Evolutionary conservation across 2,329 filamentous ascomycete genomes (phyloP), one percentile per base, ranked within the genome.

Genomic region (Ustulina deusta): DNA sequence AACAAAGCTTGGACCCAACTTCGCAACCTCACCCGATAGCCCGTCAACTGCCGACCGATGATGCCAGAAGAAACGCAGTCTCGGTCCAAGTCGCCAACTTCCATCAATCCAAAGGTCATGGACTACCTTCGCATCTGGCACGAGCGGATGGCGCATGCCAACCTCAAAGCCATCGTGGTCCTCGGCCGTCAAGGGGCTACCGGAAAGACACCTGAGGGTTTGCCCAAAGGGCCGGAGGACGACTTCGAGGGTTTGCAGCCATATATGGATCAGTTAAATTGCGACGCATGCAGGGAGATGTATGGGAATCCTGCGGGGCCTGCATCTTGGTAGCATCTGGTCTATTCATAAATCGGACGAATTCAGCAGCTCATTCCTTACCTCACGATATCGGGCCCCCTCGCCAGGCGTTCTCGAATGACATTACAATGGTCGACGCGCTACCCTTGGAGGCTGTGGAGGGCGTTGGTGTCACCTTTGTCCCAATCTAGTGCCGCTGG

Each of bases 91-190:
- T 15, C 55, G 25, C 9, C 22, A n/a, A 11, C 20, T 22, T n/a
- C 27, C 3, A 15, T 59, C 29, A 46, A 13, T 48, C 56, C 27
- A 6, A n/a, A 48, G 17, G 56, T 59, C 29, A 59, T 59, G 56
- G 27, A 59, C 10, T 59, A 29, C 56, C 56, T 59, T 9, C 56
- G 56, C 29, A 40, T 48, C 27, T 59, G 56, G 56, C 56, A 59
- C 27, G 17, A 48, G 13, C 25, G 40, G 29, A 59, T 59, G 56
- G 40, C 56, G 10, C 56, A 59, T 10, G 56, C 56, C 56, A 59
- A 59, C 25, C 40, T 59, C 40, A 60, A 60, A 49, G 57, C 57
- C 11, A 38, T 60, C 57, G 29, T 60, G 11, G 15, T 60, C 5
- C 57, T 60, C 10, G 20, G 57, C 11, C 57, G 57, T 17, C 57